Conservation (phyloP, 225 moss, liverwort and hornwort genomes). For the Straminergon stramineum region DNA sequence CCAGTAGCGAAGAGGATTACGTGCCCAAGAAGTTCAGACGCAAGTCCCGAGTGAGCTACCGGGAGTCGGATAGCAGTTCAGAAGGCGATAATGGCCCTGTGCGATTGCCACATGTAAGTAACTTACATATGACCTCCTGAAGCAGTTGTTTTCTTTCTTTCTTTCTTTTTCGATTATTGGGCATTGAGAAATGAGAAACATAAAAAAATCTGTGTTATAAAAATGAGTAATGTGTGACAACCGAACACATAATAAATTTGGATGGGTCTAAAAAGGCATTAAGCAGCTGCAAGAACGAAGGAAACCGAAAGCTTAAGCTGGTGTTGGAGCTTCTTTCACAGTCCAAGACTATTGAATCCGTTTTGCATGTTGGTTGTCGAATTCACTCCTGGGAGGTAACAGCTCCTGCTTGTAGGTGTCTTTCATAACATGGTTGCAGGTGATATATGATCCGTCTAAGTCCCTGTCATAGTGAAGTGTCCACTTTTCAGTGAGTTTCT, state of each 20-base stretch:
- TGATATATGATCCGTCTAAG: neutral
- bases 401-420: neutral
- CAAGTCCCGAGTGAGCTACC: conserved; percentile 29
- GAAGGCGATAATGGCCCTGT: conserved; percentile 15
- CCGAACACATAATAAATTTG: conserved; percentile 5
- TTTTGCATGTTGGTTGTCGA: conserved; percentile 57
- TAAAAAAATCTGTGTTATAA: neutral
- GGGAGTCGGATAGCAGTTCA: conserved; percentile 38
- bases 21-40: conserved; percentile 18
- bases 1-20: conserved; percentile 28
- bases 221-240: neutral
- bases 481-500: neutral
- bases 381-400: conserved; percentile 29
- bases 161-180: neutral
- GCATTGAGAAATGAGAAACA: neutral
- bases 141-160: neutral
- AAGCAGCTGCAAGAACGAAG: conserved; percentile 37
- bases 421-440: neutral
- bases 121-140: neutral
- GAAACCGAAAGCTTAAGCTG: conserved; percentile 47
- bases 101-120: conserved; percentile 16
- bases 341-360: conserved; percentile 48
- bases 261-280: conserved; percentile 37
- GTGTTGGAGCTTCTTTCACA: conserved; percentile 48
- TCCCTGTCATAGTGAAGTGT: neutral